Evolutionary conservation across 345 rosid species (phyloP), one percentile per base, ranked within the genome.

Genomic region (Eucalyptus rudis): DNA sequence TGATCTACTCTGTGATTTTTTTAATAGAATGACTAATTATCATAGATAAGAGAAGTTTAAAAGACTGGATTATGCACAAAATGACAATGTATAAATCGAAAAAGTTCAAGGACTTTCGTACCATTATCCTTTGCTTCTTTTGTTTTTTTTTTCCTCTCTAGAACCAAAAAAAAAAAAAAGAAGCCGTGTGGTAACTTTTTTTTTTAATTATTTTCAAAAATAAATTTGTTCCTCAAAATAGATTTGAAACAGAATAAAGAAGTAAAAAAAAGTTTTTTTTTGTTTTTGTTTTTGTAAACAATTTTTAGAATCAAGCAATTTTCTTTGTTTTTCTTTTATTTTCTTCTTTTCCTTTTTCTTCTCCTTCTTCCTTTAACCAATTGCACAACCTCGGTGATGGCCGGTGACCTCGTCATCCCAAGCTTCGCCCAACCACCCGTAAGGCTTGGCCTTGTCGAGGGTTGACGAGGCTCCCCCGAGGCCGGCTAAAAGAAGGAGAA

Each of bases 351-450:
- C 0, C 4, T 17, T 51, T 52, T 52, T 52, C 10, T 52, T 52
- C 58, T 52, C 25, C 5, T 52, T 19, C 24, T 52, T 19, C 25
- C 25, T 52, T 19, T 7, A 19, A 0, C 10, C 2, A 19, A 0
- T 19, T 1, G 4, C 0, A 0, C 1, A 2, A 0, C 58, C 25
- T 52, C 0, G 4, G 1, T 0, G 52, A 7, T 52, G 56, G 56
- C 2, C 2, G 4, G 4, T 0, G 4, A 19, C 56, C 56, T 52
- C 0, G 2, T 52, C 58, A 7, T 2, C 25, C 10, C 22, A 0
- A 19, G 58, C 25, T 52, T 52, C 0, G 0, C 2, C 58, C 58
- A 52, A 52, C 4, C 2, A 2, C 10, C 10, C 25, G 0, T 0
- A 19, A 52, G 24, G 10, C 56, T 52, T 52, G 56, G 56, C 56